These are phyloP conservation scores for Fusarium verticillioides DNA, from an alignment of 2,329 filamentous ascomycete genomes.

Conservation along the genomic window DNA sequence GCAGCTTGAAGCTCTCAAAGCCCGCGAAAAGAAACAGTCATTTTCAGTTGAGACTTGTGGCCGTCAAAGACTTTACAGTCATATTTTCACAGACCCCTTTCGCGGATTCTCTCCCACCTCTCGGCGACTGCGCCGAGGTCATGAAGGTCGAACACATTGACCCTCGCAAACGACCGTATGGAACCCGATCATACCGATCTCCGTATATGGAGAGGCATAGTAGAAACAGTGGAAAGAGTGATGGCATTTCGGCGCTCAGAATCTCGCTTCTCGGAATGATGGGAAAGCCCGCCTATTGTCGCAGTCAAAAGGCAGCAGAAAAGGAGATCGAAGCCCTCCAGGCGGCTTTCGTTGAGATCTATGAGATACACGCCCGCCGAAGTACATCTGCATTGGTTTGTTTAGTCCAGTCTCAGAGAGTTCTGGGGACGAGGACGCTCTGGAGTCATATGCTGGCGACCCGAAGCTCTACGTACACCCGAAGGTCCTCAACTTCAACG, in stretches of 20 bases:
- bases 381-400: background rate
- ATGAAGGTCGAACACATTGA: slow-evolving; percentile 21
- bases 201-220: slow-evolving; percentile 40
- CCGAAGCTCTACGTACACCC: too few species aligned
- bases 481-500: too few species aligned
- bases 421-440: background rate
- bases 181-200: slow-evolving; percentile 45
- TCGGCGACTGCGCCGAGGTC: slow-evolving; percentile 49
- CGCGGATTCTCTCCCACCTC: background rate
- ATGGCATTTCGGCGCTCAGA: slow-evolving; percentile 50
- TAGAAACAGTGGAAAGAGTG: slow-evolving; percentile 36
- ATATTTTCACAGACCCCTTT: too few species aligned
- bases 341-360: background rate
- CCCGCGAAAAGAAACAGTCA: too few species aligned
- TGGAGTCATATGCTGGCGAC: background rate
- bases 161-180: slow-evolving; percentile 17
- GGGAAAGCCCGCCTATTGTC: background rate
- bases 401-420: background rate
- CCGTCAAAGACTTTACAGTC: background rate
- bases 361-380: background rate
- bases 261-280: slow-evolving; percentile 47
- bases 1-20: too few species aligned
- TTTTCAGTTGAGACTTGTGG: too few species aligned
- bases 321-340: background rate
- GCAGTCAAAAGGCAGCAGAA: background rate